Percentiles rank a stretch among this genome's conserved stretches.
Conservation (phyloP, 192 early-diverging fungal species). For the Linderina pennispora region DNA sequence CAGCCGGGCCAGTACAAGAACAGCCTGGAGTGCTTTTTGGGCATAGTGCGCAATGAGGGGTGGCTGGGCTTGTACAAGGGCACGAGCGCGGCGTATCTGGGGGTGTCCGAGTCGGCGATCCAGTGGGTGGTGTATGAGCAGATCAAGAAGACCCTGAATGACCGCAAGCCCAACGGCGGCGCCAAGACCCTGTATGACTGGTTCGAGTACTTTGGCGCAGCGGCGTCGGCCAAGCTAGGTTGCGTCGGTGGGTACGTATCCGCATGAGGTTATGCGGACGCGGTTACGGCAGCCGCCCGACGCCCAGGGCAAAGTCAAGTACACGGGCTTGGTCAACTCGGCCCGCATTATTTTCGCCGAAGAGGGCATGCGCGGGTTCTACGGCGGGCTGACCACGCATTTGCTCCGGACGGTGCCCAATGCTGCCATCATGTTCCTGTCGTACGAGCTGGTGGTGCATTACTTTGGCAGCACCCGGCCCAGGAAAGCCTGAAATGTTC, state of each 20-base stretch:
- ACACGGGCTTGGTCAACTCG: constrained; percentile 64
- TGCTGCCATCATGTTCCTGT: constrained; percentile 90
- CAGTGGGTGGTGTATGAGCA: constrained; percentile 98
- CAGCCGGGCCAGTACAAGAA: constrained; percentile 64
- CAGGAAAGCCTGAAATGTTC: background rate
- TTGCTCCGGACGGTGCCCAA: constrained; percentile 93
- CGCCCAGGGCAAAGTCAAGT: constrained; percentile 61
- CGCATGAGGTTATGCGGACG: constrained; percentile 94
- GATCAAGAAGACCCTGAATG: constrained; percentile 58
- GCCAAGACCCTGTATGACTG: constrained; percentile 55
- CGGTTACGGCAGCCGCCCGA: constrained; percentile 77
- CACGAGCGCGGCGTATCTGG: constrained; percentile 82
- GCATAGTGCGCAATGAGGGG: constrained; percentile 75
- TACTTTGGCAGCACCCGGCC: constrained; percentile 22
- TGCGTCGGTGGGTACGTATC: constrained; percentile 85
- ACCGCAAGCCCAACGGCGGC: background rate
- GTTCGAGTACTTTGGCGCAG: constrained; percentile 77
- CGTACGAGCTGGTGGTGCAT: constrained; percentile 70
- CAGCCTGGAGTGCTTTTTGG: constrained; percentile 67
- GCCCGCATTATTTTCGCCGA: constrained; percentile 55
- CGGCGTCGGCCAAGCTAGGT: constrained; percentile 81
- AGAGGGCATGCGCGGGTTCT: constrained; percentile 82
- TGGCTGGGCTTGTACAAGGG: constrained; percentile 82
- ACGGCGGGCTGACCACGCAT: constrained; percentile 94
- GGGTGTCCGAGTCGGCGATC: constrained; percentile 82